Evolutionary conservation across 108 stramenopile species (phyloP), one percentile per base, ranked within the genome.

Genomic region (Nannochloropsis oceanica): DNA sequence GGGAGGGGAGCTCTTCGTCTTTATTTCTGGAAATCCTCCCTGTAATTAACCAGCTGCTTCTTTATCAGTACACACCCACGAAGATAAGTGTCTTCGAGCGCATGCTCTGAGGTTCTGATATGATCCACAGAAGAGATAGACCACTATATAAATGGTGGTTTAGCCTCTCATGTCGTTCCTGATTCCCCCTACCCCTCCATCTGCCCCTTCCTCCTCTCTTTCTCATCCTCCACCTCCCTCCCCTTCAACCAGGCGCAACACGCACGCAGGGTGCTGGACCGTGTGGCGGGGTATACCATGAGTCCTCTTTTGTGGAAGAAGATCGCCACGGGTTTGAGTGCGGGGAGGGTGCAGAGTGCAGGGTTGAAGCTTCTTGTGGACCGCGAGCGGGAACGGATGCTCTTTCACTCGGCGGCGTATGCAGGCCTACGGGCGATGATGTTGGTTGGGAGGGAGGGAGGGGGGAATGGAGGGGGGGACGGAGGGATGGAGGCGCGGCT

Each of bases 251-350:
- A 90, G 44, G 94, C 95, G 27, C 95, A 95, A 86, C 93, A 95
- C 83, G 93, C 94, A 12, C 86, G 95, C 11, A 88, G 93, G 8
- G 84, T 95, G 43, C 79, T 95, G 25, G 95, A 95, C 84, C 83
- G 93, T 18, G 80, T 93, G 46, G 90, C 90, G 44, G 94, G 95
- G 12, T 95, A 92, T 86, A 94, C 94, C 12, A 84, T 95, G 25
- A 91, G 91, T 34, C 95, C 94, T 1, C 43, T 95, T 7, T 84
- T 95, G 25, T 94, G 94, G 94, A 91, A 88, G 42, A 92, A 93
- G 87, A 92, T 95, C 50, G 92, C 93, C 18, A 93, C 94, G n/a
- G 93, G 93, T 13, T 89, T 95, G 24, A 93, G 93, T 73, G 95
- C 95, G 9, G 95, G 84, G 8, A 81, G 80, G 80, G 26, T 25